Conservation (phyloP, 257 asterid genomes). For the Craterostigma plantagineum region DNA sequence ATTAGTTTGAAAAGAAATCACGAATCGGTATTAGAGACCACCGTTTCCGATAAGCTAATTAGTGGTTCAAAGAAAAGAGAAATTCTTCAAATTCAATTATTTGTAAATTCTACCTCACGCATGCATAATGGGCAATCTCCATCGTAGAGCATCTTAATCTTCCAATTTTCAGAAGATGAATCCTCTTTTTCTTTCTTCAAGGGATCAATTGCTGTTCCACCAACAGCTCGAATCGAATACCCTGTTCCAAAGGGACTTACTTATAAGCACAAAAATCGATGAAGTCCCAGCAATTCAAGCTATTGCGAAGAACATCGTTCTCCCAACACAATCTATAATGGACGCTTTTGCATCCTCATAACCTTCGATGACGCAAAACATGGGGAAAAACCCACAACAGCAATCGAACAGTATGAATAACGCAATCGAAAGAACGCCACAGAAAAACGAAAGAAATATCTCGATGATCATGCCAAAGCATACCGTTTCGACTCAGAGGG, state of each 20-base stretch:
- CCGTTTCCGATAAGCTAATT: not conserved
- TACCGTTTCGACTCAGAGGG: constrained; percentile 30
- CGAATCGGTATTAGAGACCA: not conserved
- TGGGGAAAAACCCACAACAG: no score
- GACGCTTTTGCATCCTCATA: no score
- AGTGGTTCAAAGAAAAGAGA: not conserved
- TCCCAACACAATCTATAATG: no score
- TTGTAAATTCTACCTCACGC: constrained; percentile 40
- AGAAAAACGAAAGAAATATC: no score
- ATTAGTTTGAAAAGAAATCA: not conserved
- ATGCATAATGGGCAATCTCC: constrained; percentile 82
- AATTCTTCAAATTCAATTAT: not conserved
- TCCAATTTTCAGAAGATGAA: constrained; percentile 37
- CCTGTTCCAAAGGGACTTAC: constrained; percentile 17
- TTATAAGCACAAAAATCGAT: not conserved
- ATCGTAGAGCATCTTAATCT: constrained; percentile 81
- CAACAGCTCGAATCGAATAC: constrained; percentile 24
- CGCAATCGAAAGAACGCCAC: not conserved
- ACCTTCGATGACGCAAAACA: not conserved
- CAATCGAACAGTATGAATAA: no score
- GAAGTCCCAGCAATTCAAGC: no score
- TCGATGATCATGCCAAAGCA: no score
- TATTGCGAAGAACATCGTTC: no score
- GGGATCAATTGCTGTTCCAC: constrained; percentile 33
- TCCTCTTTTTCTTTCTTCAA: constrained; percentile 24